These are phyloP conservation scores for Vitis rupestris DNA, from an alignment of 164 flowering plant genomes.

Conservation along the genomic window DNA sequence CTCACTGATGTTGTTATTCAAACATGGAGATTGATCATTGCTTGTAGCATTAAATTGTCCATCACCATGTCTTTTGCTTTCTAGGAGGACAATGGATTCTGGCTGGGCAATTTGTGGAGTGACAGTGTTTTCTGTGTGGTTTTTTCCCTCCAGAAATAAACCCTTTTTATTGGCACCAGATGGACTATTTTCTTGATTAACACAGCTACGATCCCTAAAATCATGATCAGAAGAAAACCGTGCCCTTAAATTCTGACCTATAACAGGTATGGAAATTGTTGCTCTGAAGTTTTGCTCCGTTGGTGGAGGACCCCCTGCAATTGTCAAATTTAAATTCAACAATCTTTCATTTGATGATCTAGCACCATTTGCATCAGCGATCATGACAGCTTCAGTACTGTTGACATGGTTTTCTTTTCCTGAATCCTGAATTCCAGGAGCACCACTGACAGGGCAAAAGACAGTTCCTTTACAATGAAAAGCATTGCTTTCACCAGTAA, in stretches of 20 bases:
- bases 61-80: constrained; percentile 19
- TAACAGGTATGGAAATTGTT: constrained; percentile 70
- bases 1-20: constrained; percentile 10
- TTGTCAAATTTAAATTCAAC: constrained; percentile 51
- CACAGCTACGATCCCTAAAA: constrained; percentile 17
- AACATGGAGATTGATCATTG: constrained; percentile 13
- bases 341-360: constrained; percentile 17
- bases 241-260: constrained; percentile 70
- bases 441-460: constrained; percentile 1
- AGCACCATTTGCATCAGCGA: constrained; percentile 15
- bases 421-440: constrained; percentile 13
- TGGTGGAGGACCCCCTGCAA: constrained; percentile 97
- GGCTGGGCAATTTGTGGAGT: constrained; percentile 12
- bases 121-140: constrained; percentile 3
- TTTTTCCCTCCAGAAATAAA: constrained; percentile 17
- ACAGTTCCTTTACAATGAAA: too few species aligned
- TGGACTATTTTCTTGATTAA: constrained; percentile 10
- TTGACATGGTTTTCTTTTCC: constrained; percentile 20
- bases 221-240: constrained; percentile 41
- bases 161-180: constrained; percentile 8
- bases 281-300: constrained; percentile 81
- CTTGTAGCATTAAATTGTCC: constrained; percentile 7
- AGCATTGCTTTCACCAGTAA: constrained; percentile 23
- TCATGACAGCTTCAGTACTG: constrained; percentile 9
- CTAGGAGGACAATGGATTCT: constrained; percentile 15